phyloP scores from a whole-genome alignment of 2,329 filamentous ascomycete species.

The Alternaria sp. region DNA sequence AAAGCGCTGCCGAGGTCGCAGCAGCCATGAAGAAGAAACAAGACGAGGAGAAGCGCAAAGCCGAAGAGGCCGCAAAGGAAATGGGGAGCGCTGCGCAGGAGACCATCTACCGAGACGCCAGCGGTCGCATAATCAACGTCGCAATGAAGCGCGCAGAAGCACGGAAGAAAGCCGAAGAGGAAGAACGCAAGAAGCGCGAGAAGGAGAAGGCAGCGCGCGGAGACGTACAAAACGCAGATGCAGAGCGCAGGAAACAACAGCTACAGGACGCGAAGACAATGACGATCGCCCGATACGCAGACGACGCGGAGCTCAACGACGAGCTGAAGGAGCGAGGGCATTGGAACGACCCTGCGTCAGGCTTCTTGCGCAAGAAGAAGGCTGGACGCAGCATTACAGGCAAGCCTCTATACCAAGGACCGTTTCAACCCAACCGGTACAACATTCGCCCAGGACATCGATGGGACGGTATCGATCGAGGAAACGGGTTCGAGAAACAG shows the following conservation, averaged over 20 bases:
- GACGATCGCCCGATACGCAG: constrained; percentile 77
- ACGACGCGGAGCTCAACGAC: constrained; percentile 85
- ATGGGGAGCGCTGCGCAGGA: constrained; percentile 59
- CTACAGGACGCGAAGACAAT: constrained; percentile 83
- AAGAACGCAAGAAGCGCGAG: constrained; percentile 66
- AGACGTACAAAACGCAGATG: constrained; percentile 79
- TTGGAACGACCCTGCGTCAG: constrained; percentile 94
- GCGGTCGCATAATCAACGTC: constrained; percentile 90
- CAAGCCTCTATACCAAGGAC: constrained; percentile 77
- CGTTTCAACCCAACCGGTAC: constrained; percentile 88
- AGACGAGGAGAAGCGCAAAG: constrained; percentile 64
- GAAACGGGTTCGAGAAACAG: constrained; percentile 92
- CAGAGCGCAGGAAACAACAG: constrained; percentile 67
- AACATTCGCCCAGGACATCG: constrained; percentile 89
- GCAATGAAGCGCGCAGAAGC: constrained; percentile 89
- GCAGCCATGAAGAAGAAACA: constrained; percentile 66
- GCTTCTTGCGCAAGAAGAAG: constrained; percentile 69
- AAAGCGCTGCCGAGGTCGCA: constrained; percentile 77
- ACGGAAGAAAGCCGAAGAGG: constrained; percentile 77
- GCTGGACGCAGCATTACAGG: constrained; percentile 55
- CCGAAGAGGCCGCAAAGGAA: constrained; percentile 47
- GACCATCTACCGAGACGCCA: constrained; percentile 94
- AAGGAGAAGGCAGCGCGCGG: constrained; percentile 77
- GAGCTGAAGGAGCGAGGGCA: constrained; percentile 77
- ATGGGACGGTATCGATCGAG: constrained; percentile 96